Percentiles rank a stretch among this genome's conserved stretches.
Evolutionary conservation across 306 rosid species (phyloP).

Genomic region (Fragaria vesca): DNA sequence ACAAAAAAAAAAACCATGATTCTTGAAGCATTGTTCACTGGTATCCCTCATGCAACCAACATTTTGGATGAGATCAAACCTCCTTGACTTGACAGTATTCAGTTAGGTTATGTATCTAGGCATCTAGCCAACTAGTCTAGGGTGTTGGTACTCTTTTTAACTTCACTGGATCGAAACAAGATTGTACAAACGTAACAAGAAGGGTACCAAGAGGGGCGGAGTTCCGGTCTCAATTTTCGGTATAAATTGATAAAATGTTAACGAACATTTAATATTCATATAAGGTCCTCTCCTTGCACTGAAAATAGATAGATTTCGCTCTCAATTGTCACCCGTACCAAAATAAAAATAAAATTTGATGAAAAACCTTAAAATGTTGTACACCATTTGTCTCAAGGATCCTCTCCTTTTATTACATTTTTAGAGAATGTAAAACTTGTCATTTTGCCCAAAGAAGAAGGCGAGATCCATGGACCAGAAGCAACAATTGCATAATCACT

Average conservation of each 20-base stretch:
- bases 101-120: neutral
- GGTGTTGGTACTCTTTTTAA: neutral
- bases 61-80: neutral
- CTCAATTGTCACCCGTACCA: no score
- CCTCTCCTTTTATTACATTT: no score
- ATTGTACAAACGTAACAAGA: neutral
- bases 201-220: no score
- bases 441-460: neutral
- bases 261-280: no score
- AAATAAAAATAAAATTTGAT: neutral
- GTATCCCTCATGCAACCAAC: neutral
- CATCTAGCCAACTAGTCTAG: neutral
- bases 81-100: neutral
- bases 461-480: conserved; percentile 2
- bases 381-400: neutral
- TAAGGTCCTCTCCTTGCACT: no score
- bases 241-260: neutral
- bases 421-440: neutral
- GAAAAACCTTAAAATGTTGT: neutral
- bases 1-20: no score
- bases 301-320: no score
- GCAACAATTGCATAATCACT: neutral
- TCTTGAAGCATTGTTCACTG: no score
- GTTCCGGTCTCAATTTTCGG: neutral
- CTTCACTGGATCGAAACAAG: neutral